phyloP scores from a whole-genome alignment of 495 filamentous ascomycete species.

The Lentithecium fluviatile region DNA sequence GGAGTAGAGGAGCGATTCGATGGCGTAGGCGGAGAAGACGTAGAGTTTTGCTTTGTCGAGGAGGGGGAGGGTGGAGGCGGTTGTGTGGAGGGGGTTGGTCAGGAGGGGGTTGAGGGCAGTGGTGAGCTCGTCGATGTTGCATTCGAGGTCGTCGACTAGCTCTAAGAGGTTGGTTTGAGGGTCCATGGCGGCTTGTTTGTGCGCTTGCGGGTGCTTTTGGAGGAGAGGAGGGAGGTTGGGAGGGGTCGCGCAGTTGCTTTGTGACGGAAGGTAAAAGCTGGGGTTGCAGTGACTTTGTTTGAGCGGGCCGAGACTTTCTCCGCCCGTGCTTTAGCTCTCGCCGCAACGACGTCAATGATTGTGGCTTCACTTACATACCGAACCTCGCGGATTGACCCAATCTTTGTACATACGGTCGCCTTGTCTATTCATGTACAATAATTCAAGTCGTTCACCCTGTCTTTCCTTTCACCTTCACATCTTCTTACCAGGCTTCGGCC shows the following conservation, averaged over 20 bases:
- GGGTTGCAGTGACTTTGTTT: background rate
- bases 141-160: constrained; percentile 21
- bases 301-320: background rate
- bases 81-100: constrained; percentile 59
- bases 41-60: constrained; percentile 93
- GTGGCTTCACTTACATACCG: background rate
- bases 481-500: constrained; percentile 35
- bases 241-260: background rate
- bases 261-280: background rate
- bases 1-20: constrained; percentile 83
- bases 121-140: constrained; percentile 23
- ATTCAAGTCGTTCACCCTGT: constrained; percentile 31
- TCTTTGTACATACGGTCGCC: background rate
- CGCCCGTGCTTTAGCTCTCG: background rate
- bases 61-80: constrained; percentile 76
- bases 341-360: background rate
- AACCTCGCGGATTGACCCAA: background rate
- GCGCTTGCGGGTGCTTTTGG: background rate
- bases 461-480: constrained; percentile 27
- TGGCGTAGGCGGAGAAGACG: constrained; percentile 75
- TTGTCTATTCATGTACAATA: constrained; percentile 11
- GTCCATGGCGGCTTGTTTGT: constrained; percentile 8
- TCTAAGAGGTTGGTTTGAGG: background rate
- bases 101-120: constrained; percentile 63
- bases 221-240: background rate